phyloP scores from a whole-genome alignment of 768 basidiomycete species.

The Lyophyllum atratum region DNA sequence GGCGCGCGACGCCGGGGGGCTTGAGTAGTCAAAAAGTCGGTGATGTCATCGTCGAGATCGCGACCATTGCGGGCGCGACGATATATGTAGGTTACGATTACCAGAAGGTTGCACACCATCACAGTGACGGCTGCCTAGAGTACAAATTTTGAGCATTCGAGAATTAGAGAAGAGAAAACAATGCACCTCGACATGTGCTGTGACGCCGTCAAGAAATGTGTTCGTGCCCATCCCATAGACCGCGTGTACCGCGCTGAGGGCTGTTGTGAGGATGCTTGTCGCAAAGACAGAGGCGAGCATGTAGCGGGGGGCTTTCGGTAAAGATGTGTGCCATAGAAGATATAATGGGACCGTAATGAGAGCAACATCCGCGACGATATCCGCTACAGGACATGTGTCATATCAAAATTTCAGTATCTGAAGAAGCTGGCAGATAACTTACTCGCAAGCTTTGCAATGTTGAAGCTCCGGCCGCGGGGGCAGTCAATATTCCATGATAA shows the following conservation, averaged over 20 bases:
- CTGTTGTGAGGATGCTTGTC: slow-evolving; percentile 14
- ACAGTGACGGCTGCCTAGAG: slow-evolving; percentile 6
- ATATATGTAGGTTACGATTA: slow-evolving; percentile 19
- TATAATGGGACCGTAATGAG: slow-evolving; percentile 7
- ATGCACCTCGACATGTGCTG: slow-evolving; percentile 20
- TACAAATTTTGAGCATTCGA: no score
- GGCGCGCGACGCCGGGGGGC: neutral
- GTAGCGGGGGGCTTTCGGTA: slow-evolving; percentile 12
- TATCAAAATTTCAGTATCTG: no score
- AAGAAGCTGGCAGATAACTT: neutral
- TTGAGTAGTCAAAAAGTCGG: neutral
- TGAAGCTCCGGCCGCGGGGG: slow-evolving; percentile 1
- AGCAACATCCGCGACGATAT: slow-evolving; percentile 10
- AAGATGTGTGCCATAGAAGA: slow-evolving; percentile 9
- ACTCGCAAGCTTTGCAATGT: slow-evolving; percentile 15
- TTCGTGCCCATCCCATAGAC: slow-evolving; percentile 6
- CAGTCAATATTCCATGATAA: slow-evolving; percentile 11
- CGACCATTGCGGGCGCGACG: slow-evolving; percentile 13
- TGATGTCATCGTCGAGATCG: slow-evolving; percentile 12
- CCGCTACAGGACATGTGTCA: slow-evolving; percentile 11
- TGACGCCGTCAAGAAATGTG: slow-evolving; percentile 9
- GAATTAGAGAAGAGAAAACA: neutral
- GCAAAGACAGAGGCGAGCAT: slow-evolving; percentile 20
- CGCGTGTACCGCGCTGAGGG: slow-evolving; percentile 14
- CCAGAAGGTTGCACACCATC: slow-evolving; percentile 18